Evolutionary conservation across 768 basidiomycete genomes (phyloP).

Genomic region (Hygrophorus russula): DNA sequence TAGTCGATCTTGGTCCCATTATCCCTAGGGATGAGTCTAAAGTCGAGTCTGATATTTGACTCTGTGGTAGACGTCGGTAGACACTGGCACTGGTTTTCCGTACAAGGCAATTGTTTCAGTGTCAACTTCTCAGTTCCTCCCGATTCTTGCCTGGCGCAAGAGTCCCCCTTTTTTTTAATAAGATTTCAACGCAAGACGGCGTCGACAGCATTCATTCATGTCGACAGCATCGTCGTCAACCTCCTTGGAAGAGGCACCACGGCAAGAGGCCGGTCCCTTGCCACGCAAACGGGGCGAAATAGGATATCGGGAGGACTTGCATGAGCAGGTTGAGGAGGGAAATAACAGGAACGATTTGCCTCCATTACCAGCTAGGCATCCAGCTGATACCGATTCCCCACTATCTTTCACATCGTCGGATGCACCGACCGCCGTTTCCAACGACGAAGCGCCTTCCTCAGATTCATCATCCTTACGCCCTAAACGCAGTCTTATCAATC

Average conservation of each 20-base stretch:
- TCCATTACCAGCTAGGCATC: constrained; percentile 33
- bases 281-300: constrained; percentile 59
- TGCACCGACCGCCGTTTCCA: constrained; percentile 9
- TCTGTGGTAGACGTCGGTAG: background rate
- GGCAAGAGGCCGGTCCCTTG: constrained; percentile 48
- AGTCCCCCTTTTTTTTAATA: background rate
- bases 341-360: constrained; percentile 13
- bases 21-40: constrained; percentile 45
- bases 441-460: constrained; percentile 11
- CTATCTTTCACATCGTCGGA: constrained; percentile 9
- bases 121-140: too few species aligned
- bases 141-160: background rate
- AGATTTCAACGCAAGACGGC: too few species aligned
- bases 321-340: constrained; percentile 13
- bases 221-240: background rate
- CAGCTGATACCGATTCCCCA: constrained; percentile 27
- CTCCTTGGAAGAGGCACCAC: constrained; percentile 16
- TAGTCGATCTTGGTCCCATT: constrained; percentile 69
- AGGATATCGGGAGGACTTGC: constrained; percentile 39
- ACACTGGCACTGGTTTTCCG: too few species aligned
- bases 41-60: constrained; percentile 16
- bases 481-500: constrained; percentile 22
- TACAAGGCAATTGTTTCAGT: background rate
- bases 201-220: background rate
- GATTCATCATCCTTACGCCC: constrained; percentile 14